Percentiles rank a stretch among this genome's conserved stretches.
Evolutionary conservation across 202 grass and related monocot species (phyloP).

Genomic region (Panicum hallii): DNA sequence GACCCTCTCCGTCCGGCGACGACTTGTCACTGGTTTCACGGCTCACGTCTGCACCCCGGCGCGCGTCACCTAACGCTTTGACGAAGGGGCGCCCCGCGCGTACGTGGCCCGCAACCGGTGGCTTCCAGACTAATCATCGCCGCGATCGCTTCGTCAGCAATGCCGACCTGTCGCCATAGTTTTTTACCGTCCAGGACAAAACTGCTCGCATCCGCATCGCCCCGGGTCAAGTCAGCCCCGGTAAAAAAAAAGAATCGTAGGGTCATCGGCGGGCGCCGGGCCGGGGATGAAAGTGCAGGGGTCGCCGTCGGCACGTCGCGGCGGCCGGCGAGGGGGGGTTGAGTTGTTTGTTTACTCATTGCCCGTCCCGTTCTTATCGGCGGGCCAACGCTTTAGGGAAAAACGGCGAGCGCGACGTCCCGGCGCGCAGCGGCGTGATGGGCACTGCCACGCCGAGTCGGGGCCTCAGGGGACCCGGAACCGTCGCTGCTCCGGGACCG

Average conservation of each 20-base stretch:
- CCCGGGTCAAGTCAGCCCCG: slow-evolving; percentile 30
- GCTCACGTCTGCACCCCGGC: not conserved
- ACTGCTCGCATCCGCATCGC: not conserved
- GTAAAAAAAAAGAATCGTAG: not conserved
- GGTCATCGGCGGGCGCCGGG: not conserved
- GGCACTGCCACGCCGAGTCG: not conserved
- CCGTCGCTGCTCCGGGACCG: not conserved
- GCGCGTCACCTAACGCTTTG: slow-evolving; percentile 33
- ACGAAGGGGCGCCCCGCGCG: slow-evolving; percentile 29
- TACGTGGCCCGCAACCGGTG: slow-evolving; percentile 41
- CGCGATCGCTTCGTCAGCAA: not conserved
- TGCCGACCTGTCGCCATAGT: slow-evolving; percentile 43
- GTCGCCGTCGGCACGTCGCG: slow-evolving; percentile 23
- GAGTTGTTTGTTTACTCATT: not conserved
- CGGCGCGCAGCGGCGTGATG: not conserved
- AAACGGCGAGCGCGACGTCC: not conserved
- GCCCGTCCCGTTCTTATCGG: slow-evolving; percentile 18
- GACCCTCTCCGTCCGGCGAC: not conserved
- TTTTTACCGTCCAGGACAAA: slow-evolving; percentile 35
- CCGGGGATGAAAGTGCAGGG: not conserved
- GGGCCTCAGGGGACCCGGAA: not conserved
- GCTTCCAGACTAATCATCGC: slow-evolving; percentile 29
- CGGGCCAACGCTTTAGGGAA: not conserved
- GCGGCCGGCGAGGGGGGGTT: not conserved
- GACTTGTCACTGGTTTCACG: slow-evolving; percentile 34